Evolutionary conservation across 169 alveolate species (phyloP).

Genomic region (Plasmodium gaboni): DNA sequence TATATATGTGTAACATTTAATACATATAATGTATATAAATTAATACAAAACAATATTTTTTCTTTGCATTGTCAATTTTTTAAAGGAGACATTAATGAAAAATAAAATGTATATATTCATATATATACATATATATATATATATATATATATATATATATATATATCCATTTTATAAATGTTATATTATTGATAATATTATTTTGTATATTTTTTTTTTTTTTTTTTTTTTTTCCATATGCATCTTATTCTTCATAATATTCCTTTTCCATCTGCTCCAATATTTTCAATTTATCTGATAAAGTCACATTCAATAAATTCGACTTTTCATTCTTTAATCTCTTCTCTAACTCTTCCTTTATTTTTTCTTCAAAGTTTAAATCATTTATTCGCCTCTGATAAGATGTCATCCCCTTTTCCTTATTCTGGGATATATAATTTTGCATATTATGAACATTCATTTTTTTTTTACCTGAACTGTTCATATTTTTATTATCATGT

Average conservation of each 20-base stretch:
- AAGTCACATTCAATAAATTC: slow-evolving; percentile 48
- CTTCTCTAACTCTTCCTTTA: slow-evolving; percentile 64
- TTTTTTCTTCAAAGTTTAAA: slow-evolving; percentile 59
- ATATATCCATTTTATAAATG: too few species aligned
- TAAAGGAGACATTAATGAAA: too few species aligned
- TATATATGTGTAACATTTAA: too few species aligned
- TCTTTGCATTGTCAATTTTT: too few species aligned
- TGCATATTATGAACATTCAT: neutral
- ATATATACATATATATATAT: too few species aligned
- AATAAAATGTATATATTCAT: too few species aligned
- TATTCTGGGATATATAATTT: slow-evolving; percentile 12
- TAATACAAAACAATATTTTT: too few species aligned
- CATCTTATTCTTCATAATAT: slow-evolving; percentile 33
- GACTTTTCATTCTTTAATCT: slow-evolving; percentile 48
- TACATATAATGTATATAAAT: too few species aligned
- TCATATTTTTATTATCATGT: slow-evolving; percentile 11
- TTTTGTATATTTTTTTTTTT: slow-evolving; percentile 3
- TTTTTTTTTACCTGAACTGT: slow-evolving; percentile 7
- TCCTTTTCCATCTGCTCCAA: slow-evolving; percentile 77
- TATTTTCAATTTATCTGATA: slow-evolving; percentile 69
- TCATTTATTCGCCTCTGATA: slow-evolving; percentile 10
- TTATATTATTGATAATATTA: too few species aligned
- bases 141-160: too few species aligned
- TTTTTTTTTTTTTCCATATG: neutral
- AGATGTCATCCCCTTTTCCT: neutral